Base-by-base conservation (phyloP, 2,329 filamentous ascomycete genomes). In the Dactylonectria estremocensis region DNA sequence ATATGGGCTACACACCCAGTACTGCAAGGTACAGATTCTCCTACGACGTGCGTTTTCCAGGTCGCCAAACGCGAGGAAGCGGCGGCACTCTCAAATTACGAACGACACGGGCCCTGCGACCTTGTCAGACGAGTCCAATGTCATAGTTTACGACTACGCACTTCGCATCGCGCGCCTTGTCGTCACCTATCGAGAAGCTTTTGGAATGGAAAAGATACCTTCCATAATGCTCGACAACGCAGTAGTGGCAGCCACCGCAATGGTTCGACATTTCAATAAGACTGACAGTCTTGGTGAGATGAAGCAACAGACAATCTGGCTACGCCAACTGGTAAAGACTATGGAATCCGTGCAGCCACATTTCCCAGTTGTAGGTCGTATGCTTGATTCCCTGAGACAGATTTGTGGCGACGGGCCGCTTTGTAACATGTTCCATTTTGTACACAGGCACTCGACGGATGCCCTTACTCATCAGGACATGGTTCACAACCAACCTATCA, bases 201-300 rank as follows among this genome's bases (percentile, higher is more conserved):
- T 68, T 58, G 66, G 66, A 5, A 56, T 68, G 55, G 66, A 68
- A 14, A 61, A 68, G 7, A 68, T 68, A n/a, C 66, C 66, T 18
- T 68, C 66, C 5, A 68, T 68, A n/a, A 64, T 68, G 61, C 61
- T 68, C 13, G 66, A 68, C 22, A 68, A 68, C 37, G 50, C 66
- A n/a, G 66, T 65, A 5, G 50, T 64, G 18, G 66, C 61, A 18
- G 66, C 61, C 6, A 68, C 61, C 14, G 46, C 18, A 14, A 68
- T 68, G 66, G 57, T 68, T 13, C 3, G 16, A 18, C 45, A 68
- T 37, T 31, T 64, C n/a, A 40, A 49, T 14, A 61, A 57, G 45
- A 5, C 33, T 2, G 61, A 49, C 4, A 54, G 6, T 18, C 11
- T 35, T 0, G 8, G 7, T 14, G 50, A 64, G 20, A 9, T 33